Evolutionary conservation across 1,284 basidiomycete species (phyloP).

Genomic region (Coniferiporia weirii): DNA sequence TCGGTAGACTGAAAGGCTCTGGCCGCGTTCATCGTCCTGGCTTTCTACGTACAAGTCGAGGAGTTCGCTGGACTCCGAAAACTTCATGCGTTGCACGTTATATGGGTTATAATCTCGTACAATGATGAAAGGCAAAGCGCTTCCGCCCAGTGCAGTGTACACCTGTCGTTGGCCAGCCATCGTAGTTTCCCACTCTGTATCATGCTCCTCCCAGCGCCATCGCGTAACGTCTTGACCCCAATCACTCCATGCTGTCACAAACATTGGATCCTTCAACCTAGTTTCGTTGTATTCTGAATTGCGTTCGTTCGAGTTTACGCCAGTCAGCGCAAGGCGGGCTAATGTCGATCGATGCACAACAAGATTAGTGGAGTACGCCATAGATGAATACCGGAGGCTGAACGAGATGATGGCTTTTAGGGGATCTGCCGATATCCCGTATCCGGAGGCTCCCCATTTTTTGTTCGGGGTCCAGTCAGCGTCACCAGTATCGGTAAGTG

Average conservation of each 20-base stretch:
- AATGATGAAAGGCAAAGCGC: neutral
- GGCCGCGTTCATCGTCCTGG: neutral
- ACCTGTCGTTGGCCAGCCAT: slow-evolving; percentile 13
- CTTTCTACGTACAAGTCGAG: neutral
- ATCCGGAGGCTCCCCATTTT: neutral
- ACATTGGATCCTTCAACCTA: neutral
- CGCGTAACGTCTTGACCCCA: slow-evolving; percentile 8
- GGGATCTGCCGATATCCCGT: slow-evolving; percentile 2
- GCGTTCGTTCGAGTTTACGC: neutral
- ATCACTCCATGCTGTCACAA: neutral
- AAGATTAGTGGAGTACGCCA: neutral
- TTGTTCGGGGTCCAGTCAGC: neutral
- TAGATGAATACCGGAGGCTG: neutral
- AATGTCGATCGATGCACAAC: slow-evolving; percentile 11
- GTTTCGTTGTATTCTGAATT: neutral
- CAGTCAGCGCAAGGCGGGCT: slow-evolving; percentile 3
- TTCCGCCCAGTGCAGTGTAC: neutral
- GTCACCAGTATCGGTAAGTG: neutral
- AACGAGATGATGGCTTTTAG: slow-evolving; percentile 5
- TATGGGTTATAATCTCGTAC: slow-evolving; percentile 12
- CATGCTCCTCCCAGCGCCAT: neutral
- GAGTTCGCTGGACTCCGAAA: neutral
- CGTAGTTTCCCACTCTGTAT: slow-evolving; percentile 2
- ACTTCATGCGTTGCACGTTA: neutral
- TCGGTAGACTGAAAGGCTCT: neutral